These are phyloP conservation scores for Ormosia emarginata DNA, from an alignment of 306 rosid genomes.

Conservation along the genomic window DNA sequence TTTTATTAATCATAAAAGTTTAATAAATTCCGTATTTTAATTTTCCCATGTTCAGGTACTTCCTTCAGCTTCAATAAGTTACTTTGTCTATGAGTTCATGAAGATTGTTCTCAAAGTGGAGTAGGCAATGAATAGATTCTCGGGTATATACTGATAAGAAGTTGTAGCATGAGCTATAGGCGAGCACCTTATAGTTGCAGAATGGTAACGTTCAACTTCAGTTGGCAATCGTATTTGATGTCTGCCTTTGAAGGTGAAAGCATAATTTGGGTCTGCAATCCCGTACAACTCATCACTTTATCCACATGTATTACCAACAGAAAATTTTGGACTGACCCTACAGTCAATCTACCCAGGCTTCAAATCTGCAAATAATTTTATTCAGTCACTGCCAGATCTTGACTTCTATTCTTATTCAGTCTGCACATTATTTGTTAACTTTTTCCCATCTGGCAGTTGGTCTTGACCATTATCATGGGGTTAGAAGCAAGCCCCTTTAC, in stretches of 20 bases:
- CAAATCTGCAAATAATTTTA: conserved; percentile 11
- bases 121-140: conserved; percentile 38
- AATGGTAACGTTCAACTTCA: conserved; percentile 20
- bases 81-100: conserved; percentile 94
- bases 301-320: not conserved
- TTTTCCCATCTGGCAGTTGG: not conserved
- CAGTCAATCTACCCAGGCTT: conserved; percentile 13
- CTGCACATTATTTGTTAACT: conserved; percentile 18
- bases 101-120: conserved; percentile 92
- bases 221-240: conserved; percentile 27
- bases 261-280: not conserved
- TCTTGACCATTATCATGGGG: not conserved
- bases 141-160: conserved; percentile 21
- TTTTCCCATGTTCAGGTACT: conserved; percentile 64
- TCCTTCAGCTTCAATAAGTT: conserved; percentile 94
- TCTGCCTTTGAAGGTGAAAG: conserved; percentile 23
- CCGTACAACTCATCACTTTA: not conserved
- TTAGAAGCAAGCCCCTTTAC: not conserved
- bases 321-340: conserved; percentile 17
- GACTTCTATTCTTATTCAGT: not conserved
- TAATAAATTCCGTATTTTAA: not conserved
- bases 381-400: conserved; percentile 19
- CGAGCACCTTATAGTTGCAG: not conserved
- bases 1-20: not conserved
- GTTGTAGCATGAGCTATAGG: conserved; percentile 1